Conservation (phyloP, 257 asterid species). For the Fraxinus anomala region DNA sequence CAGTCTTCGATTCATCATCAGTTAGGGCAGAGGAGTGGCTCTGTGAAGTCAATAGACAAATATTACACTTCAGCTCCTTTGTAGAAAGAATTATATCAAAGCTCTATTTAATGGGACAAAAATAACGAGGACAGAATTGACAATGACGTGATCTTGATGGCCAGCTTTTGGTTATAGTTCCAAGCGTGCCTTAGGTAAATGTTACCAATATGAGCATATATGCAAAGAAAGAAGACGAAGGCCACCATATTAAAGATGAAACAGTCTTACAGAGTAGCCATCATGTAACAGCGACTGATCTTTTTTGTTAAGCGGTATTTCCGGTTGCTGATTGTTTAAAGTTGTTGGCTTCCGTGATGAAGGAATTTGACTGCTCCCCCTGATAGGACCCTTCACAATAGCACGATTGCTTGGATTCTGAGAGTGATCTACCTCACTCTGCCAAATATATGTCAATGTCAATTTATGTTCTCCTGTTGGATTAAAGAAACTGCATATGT, state of each 20-base stretch:
- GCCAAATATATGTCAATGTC: conserved; percentile 20
- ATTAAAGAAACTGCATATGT: conserved; percentile 8
- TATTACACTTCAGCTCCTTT: conserved; percentile 24
- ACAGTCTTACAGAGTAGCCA: conserved; percentile 78
- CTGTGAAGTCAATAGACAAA: conserved; percentile 39
- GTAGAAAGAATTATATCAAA: conserved; percentile 11
- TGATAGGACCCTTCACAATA: conserved; percentile 38
- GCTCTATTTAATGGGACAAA: conserved; percentile 21
- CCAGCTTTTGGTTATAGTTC: conserved; percentile 4
- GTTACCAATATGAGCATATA: conserved; percentile 9
- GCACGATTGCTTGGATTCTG: conserved; percentile 41
- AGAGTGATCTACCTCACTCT: conserved; percentile 40
- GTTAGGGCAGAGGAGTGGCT: conserved; percentile 83
- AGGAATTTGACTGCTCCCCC: conserved; percentile 35
- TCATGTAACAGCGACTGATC: conserved; percentile 54
- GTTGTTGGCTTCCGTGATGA: conserved; percentile 38
- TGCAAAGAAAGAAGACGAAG: conserved; percentile 5
- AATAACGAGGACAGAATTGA: not conserved
- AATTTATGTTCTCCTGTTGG: conserved; percentile 17
- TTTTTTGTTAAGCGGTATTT: conserved; percentile 62
- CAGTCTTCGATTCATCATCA: conserved; percentile 72
- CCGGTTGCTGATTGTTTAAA: conserved; percentile 49
- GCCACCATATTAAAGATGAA: not conserved
- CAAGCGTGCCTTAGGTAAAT: too few relatives aligned
- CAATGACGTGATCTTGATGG: not conserved